phyloP scores from a whole-genome alignment of 139 green algal species.

The Chlorella ohadii region DNA sequence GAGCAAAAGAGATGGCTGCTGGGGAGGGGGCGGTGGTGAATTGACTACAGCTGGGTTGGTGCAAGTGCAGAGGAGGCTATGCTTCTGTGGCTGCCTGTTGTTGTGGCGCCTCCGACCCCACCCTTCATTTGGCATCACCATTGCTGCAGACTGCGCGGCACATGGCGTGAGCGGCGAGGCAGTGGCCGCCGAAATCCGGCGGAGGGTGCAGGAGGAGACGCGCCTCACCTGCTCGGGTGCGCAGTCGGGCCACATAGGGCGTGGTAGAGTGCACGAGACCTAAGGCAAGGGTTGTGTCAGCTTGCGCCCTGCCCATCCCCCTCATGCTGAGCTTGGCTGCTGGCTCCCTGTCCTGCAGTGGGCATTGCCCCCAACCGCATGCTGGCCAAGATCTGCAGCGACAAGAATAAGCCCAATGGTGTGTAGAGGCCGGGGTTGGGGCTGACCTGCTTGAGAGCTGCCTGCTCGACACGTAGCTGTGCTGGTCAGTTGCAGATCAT shows the following conservation, averaged over 20 bases:
- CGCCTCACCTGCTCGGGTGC: conserved; percentile 74
- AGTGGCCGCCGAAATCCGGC: conserved; percentile 68
- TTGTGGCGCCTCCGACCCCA: no score
- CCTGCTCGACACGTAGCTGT: background rate
- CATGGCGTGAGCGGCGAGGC: conserved; percentile 55
- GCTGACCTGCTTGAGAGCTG: background rate
- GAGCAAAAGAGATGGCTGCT: no score
- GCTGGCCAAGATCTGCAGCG: conserved; percentile 86
- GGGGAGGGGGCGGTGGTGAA: no score
- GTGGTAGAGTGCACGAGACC: no score
- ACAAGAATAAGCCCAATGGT: conserved; percentile 92
- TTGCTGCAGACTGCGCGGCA: conserved; percentile 45
- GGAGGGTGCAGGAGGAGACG: conserved; percentile 57
- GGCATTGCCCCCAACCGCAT: conserved; percentile 85
- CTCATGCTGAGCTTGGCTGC: background rate
- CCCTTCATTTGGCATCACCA: no score
- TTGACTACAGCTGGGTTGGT: no score
- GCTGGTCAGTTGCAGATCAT: background rate
- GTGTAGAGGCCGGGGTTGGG: conserved; percentile 37
- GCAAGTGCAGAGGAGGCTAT: no score
- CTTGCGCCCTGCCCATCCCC: no score
- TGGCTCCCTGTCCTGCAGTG: conserved; percentile 4
- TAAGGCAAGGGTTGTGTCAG: no score
- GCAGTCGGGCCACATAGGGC: background rate
- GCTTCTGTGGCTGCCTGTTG: no score